These are phyloP conservation scores for Metschnikowia bowlesiae DNA, from an alignment of 805 yeast species.

Conservation along the genomic window DNA sequence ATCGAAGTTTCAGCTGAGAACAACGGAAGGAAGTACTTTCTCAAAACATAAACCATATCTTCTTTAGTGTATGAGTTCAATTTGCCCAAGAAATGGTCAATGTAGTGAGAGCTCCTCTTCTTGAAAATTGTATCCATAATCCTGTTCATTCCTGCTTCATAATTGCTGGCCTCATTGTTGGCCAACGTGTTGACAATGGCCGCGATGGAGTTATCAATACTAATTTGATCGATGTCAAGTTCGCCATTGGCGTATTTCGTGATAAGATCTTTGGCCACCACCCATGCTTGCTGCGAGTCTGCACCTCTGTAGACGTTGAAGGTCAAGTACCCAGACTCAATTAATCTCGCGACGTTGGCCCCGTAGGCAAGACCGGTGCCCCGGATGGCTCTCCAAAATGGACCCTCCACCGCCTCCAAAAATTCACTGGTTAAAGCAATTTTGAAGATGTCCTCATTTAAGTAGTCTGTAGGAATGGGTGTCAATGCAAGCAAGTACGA, in stretches of 20 bases:
- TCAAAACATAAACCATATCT: constrained; percentile 48
- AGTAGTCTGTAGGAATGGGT: constrained; percentile 48
- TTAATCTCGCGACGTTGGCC: constrained; percentile 51
- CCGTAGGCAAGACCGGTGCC: constrained; percentile 96
- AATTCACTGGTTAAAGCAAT: constrained; percentile 71
- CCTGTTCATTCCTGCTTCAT: constrained; percentile 61
- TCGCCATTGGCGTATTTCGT: constrained; percentile 54
- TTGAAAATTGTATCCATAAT: constrained; percentile 63
- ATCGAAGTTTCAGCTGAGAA: constrained; percentile 55
- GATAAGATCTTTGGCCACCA: constrained; percentile 62
- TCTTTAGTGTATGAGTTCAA: constrained; percentile 50
- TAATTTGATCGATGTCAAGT: constrained; percentile 49
- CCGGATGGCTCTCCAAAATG: constrained; percentile 93
- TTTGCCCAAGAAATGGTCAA: constrained; percentile 46
- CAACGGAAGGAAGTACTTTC: constrained; percentile 58
- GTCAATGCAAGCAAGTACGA: constrained; percentile 62
- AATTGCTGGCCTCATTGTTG: constrained; percentile 57
- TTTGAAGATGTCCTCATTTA: constrained; percentile 56
- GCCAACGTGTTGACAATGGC: constrained; percentile 72
- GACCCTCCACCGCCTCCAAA: constrained; percentile 88
- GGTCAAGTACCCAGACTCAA: constrained; percentile 63
- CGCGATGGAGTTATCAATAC: constrained; percentile 70
- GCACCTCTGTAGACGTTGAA: constrained; percentile 78
- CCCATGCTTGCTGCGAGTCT: constrained; percentile 65
- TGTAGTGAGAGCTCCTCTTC: constrained; percentile 67